phyloP scores from a whole-genome alignment of 78 protist species.

The Creolimax fragrantissima region DNA sequence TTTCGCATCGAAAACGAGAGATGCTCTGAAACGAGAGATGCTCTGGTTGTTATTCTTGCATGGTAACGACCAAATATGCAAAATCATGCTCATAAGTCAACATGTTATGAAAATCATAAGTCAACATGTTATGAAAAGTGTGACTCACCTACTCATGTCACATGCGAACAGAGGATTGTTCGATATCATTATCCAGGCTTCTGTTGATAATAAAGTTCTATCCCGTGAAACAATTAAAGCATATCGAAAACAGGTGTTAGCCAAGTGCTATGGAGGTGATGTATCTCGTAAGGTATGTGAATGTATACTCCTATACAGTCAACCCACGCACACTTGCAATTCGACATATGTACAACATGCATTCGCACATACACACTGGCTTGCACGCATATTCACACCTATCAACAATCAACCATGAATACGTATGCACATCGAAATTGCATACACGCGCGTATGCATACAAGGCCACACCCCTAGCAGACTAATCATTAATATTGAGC shows the following conservation, averaged over 20 bases:
- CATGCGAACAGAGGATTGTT: conserved; percentile 39
- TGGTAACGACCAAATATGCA: too few species aligned
- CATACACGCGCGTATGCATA: neutral
- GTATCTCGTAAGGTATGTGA: conserved; percentile 52
- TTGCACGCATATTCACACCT: neutral
- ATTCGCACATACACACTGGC: neutral
- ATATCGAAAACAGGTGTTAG: conserved; percentile 73
- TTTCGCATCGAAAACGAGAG: too few species aligned
- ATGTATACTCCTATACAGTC: too few species aligned
- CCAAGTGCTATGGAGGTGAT: conserved; percentile 87
- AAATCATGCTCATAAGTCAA: too few species aligned
- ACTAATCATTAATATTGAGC: too few species aligned
- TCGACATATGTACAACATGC: neutral
- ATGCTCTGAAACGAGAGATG: too few species aligned
- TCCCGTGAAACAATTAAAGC: conserved; percentile 68
- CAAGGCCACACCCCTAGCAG: neutral
- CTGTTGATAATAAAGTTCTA: conserved; percentile 45
- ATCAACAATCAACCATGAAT: neutral
- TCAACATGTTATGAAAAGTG: too few species aligned
- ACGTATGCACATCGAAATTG: neutral
- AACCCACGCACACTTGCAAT: neutral
- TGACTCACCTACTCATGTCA: too few species aligned
- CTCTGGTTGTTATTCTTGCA: too few species aligned
- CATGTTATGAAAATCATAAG: too few species aligned
- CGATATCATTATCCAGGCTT: conserved; percentile 65